These are phyloP conservation scores for Pyrus hybrid DNA, from an alignment of 331 rosid genomes.

Conservation along the genomic window DNA sequence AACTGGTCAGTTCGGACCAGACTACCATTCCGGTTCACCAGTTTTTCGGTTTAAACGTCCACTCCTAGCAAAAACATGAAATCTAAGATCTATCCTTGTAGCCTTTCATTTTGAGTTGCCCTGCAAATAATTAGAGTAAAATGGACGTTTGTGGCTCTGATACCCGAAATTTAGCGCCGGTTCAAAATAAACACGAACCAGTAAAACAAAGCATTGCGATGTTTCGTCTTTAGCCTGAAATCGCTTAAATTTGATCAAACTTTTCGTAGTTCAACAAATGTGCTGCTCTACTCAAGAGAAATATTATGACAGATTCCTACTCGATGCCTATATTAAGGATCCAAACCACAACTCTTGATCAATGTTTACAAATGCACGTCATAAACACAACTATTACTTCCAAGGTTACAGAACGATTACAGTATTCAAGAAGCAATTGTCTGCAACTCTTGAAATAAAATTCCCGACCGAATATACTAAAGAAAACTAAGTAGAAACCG, in stretches of 20 bases:
- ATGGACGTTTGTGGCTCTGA: constrained; percentile 21
- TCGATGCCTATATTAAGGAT: neutral
- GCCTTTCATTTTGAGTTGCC: neutral
- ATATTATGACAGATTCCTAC: no score
- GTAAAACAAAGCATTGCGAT: no score
- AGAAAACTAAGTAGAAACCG: neutral
- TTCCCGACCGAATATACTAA: neutral
- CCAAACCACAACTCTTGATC: neutral
- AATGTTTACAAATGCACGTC: neutral
- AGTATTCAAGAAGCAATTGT: neutral
- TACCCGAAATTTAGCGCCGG: constrained; percentile 5
- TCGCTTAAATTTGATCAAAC: no score
- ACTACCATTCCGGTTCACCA: no score
- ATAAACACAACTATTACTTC: neutral
- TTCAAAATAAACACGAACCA: neutral
- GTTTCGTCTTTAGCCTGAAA: no score
- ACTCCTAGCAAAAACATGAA: no score
- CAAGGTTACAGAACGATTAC: neutral
- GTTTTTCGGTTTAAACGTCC: no score
- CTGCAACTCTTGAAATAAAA: neutral
- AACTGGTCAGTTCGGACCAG: no score
- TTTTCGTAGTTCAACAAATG: no score
- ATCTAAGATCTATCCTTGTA: neutral
- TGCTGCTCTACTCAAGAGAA: no score
- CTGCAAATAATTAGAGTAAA: neutral